Evolutionary conservation across 257 asterid genomes (phyloP), one percentile per base, ranked within the genome.

Genomic region (Leonotis leonurus): DNA sequence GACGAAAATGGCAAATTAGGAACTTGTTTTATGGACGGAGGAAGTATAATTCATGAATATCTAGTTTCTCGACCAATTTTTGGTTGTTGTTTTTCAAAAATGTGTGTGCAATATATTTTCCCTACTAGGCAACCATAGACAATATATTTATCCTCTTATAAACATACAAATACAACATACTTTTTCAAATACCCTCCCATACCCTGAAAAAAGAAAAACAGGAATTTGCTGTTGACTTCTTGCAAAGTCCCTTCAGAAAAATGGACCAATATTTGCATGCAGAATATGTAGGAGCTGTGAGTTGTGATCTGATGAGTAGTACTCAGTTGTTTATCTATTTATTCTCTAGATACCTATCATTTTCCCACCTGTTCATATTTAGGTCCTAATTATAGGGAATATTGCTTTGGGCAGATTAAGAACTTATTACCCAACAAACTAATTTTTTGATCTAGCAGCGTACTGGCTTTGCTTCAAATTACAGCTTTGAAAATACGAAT

Each of bases 401-500:
- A 13, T 11, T 69, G 29, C 12, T 35, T 5, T 43, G 29, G 54
- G 67, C 40, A 30, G 24, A 69, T 40, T 18, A 22, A 22, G 52
- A 44, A 21, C 4, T 6, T 70, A 1, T 17, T 16, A 11, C 5
- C 33, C 44, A n/a, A 37, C 13, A 17, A 53, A 52, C 11, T 20
- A 52, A 53, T 52, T 50, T 21, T 64, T 48, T 35, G 5, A 52
- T 56, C 6, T 40, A 12, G 46, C 46, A 40, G 16, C 46, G n/a
- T 39, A 40, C 53, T 59, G 37, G 41, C 49, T 53, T 44, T 65
- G 52, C 64, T 41, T 48, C 37, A 43, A 21, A 35, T 16, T 24
- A 33, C 68, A 48, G 37, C 35, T 35, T 44, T 49, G 24, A 32
- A 33, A 24, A 51, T 60, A 56, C 44, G 54, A 64, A 48, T 32